Evolutionary conservation across 2,329 filamentous ascomycete genomes (phyloP).

Genomic region (Lecanicillium sp.): DNA sequence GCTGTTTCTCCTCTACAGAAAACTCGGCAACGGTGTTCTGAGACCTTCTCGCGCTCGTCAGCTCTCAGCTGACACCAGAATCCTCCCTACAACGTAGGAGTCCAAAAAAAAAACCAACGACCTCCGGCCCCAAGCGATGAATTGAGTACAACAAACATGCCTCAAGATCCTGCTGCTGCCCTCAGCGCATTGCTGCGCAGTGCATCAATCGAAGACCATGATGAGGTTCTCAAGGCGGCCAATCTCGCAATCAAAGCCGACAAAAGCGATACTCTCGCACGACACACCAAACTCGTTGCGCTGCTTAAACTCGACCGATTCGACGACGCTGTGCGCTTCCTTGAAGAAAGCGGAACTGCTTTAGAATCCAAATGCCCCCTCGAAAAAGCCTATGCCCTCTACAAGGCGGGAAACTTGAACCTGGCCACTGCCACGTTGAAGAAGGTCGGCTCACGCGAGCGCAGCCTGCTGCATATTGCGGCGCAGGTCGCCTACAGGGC

Average conservation of each 20-base stretch:
- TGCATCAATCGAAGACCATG: conserved; percentile 61
- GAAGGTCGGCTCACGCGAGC: conserved; percentile 25
- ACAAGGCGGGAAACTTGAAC: conserved; percentile 66
- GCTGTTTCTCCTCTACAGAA: no score
- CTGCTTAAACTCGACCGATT: conserved; percentile 78
- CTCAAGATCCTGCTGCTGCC: conserved; percentile 41
- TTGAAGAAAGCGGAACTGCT: conserved; percentile 56
- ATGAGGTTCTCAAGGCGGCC: conserved; percentile 62
- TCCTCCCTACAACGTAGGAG: no score
- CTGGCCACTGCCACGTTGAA: conserved; percentile 51
- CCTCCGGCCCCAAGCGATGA: conserved; percentile 19
- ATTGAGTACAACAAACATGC: conserved; percentile 26
- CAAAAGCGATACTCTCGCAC: conserved; percentile 52
- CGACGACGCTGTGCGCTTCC: conserved; percentile 64
- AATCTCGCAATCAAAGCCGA: conserved; percentile 57
- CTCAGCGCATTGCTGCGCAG: conserved; percentile 50
- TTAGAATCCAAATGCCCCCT: conserved; percentile 57
- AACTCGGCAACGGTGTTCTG: no score
- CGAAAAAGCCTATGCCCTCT: conserved; percentile 76
- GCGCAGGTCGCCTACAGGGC: conserved; percentile 68
- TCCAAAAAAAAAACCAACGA: neutral
- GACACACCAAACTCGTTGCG: conserved; percentile 66
- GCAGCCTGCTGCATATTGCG: conserved; percentile 46
- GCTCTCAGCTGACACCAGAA: no score
- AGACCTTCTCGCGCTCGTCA: no score